Base-by-base conservation (phyloP, 768 basidiomycete genomes). In the Flagelloscypha sp. region DNA sequence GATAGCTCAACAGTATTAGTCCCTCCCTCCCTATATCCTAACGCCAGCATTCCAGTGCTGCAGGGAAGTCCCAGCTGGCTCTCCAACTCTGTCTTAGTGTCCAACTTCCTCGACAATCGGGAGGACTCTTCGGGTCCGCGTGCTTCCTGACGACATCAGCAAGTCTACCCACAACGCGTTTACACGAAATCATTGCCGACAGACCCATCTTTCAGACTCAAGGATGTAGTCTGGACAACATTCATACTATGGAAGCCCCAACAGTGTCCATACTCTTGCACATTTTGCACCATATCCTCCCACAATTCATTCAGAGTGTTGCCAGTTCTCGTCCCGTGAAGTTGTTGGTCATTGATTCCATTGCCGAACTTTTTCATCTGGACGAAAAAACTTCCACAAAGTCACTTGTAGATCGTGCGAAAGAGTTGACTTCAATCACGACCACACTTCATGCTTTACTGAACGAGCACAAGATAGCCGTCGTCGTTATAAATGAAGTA, bases 11-110 rank as follows among this genome's bases (percentile, higher is more conserved):
- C n/a, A 42, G 60, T 50, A 15, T 34, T 19, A 17, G 13, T 23
- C 7, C 19, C 24, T 33, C 8, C 22, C 42, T 17, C 9, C 31
- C 35, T 13, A 13, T 33, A 37, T 28, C 27, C 19, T 6, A 15
- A 18, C 21, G 13, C 33, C 12, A 20, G 13, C 10, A 2, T 25
- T 24, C 11, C 52, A 99, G 95, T 52, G 82, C 90, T 16, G 79
- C 94, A 18, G 95, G 95, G 24, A 99, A 99, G 61, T 90, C 90
- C 1, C 92, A 98, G 48, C 58, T 98, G 4, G 85, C 84, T 3
- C 65, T 99, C 10, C 90, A 93, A 45, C 69, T 89, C 13, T 76
- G 87, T 3, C 62, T 94, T 20, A 65, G 73, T 15, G 82, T 85
- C 1, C 93, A 97, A 52, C 65, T 86, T 1, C 76, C 84, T 16